Evolutionary conservation across 1,284 basidiomycete species (phyloP), one percentile per base, ranked within the genome.

Genomic region (Pisolithus thermaeus): DNA sequence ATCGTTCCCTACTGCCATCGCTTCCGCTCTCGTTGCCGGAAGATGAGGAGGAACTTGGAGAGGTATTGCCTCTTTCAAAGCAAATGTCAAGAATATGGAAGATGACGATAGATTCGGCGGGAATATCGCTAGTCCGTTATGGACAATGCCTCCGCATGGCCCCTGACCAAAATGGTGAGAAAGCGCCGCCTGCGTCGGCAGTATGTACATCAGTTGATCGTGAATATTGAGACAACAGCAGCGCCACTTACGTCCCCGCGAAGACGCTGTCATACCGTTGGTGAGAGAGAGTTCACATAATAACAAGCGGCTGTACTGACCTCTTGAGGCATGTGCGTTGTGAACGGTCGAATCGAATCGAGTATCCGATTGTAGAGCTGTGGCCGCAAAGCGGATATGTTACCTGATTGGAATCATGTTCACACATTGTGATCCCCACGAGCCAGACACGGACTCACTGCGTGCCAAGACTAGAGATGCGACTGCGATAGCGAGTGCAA

Each of bases 51-150:
- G 78, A 14, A 74, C 58, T 47, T 67, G 67, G 16, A 79, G 58
- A 1, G 70, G 63, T 18, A 64, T 65, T 3, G 68, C 67, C 60
- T 81, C 77, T 23, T 74, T 70, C 48, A 81, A 59, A 1, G 72
- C 77, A 55, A 77, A 79, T 8, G 71, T 74, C 52, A 83, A 56
- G 46, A 77, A 73, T 48, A 80, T 74, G 23, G 79, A 74, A 12
- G 76, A 70, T 11, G 67, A 69, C 3, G 62, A 59, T 42, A 71
- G 67, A 57, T 71, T 65, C 8, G 76, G 75, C 37, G 64, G 62
- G 27, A 58, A 51, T 53, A 63, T 51, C n/a, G 47, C 47, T 52
- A 62, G 58, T 41, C 51, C 53, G 49, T 53, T 55, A 46, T 46
- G 59, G 59, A 44, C 66, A 66, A 37, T 49, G 58, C 47, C 56